Base-by-base conservation (phyloP, 2,329 filamentous ascomycete species). In the Trichophaea hybrida region DNA sequence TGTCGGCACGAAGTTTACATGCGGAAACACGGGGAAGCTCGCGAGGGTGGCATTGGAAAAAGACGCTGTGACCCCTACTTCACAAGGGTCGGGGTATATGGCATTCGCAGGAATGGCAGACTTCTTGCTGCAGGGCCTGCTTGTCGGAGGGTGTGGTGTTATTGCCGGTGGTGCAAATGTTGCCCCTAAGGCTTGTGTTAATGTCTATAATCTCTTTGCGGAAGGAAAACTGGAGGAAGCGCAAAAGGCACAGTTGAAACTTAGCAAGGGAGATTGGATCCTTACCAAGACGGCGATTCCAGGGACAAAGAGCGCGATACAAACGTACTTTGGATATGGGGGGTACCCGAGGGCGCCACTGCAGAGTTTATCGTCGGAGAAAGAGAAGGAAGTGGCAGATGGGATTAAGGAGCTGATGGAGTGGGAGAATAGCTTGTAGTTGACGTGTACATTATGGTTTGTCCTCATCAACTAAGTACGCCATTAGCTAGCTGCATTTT, bases 1-100 rank as follows among this genome's bases (percentile, higher is more conserved):
- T 69, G 75, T 89, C 64, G 88, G 88, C 64, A 90, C 87, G 58
- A 94, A 94, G 73, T 94, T 94, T 77, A 94, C 88, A 44, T 94
- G 88, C 71, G 88, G 86, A 65, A 93, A 88, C 76, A 93, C 87
- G 0, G 88, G 88, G 65, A 94, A 94, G 75, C 78, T 94, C 65
- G 91, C 88, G 10, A 83, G 88, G 35, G 86, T 94, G 4, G 87
- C 88, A 5, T 73, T 79, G 12, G 86, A 82, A 50, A 81, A 84
- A 52, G 75, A 85, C 67, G 86, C 88, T 59, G 81, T 82, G 72
- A 88, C 84, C 0, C 81, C 84, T 8, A 74, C 71, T 61, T 70
- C 73, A 6, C 74, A 78, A 62, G 80, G 80, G 37, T 80, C 77
- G 17, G 82, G 81, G 8, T 94, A 90, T 76, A 85, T 93, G 80